A percentile compares a stretch with the other conserved stretches of the same genome.
These are phyloP conservation scores for Linnemannia zychae DNA, from an alignment of 192 early-diverging fungal genomes.

Conservation along the genomic window DNA sequence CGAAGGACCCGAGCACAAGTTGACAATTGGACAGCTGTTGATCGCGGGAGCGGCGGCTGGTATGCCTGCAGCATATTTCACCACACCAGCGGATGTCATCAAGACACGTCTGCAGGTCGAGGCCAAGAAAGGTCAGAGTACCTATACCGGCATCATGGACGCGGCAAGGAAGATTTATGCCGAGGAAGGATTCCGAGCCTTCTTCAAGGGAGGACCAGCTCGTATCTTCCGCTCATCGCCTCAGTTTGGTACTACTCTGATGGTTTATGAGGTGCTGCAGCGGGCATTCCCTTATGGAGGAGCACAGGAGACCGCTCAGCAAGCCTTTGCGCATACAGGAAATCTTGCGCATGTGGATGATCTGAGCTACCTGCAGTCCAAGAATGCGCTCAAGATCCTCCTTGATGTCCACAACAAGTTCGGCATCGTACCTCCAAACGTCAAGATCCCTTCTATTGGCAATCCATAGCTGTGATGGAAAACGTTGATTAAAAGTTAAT, in stretches of 20 bases:
- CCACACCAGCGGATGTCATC: conserved; percentile 98
- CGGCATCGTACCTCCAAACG: conserved; percentile 47
- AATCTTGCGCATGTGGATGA: conserved; percentile 34
- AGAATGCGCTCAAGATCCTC: conserved; percentile 70
- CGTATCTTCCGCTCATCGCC: conserved; percentile 92
- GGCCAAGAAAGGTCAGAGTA: conserved; percentile 88
- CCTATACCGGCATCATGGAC: conserved; percentile 87
- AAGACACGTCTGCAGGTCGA: conserved; percentile 98
- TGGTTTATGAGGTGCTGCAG: conserved; percentile 92
- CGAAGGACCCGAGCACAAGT: conserved; percentile 82
- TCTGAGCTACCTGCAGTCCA: conserved; percentile 59
- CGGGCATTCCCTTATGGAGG: conserved; percentile 67
- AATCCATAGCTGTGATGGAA: background rate
- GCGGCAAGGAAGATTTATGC: conserved; percentile 87
- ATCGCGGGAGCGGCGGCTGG: conserved; percentile 93
- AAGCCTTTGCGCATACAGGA: conserved; percentile 22
- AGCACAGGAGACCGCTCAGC: conserved; percentile 27
- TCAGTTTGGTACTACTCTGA: conserved; percentile 96
- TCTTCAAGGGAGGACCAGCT: conserved; percentile 97
- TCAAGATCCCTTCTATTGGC: conserved; percentile 21
- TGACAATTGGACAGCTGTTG: conserved; percentile 77
- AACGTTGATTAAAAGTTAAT: too few relatives aligned
- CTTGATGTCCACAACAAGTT: conserved; percentile 60
- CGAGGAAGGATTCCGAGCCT: conserved; percentile 94
- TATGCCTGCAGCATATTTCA: conserved; percentile 97